Percentiles rank a stretch among this genome's conserved stretches.
phyloP scores from a whole-genome alignment of 78 protist genomes.

The Cavenderia fasciculata region DNA sequence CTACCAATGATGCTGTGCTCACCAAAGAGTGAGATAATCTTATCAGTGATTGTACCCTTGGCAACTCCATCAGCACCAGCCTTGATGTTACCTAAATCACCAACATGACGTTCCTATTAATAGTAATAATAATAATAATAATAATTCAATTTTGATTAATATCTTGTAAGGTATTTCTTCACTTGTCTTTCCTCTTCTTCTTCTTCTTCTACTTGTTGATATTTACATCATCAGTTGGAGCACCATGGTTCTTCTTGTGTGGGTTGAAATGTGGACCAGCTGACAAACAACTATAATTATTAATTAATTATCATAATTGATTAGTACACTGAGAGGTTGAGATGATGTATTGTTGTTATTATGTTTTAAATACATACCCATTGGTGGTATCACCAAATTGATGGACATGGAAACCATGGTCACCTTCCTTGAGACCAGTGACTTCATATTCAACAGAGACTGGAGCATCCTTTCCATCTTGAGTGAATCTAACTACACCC shows the following conservation, averaged over 20 bases:
- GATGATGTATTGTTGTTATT: not conserved
- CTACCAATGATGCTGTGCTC: constrained; percentile 84
- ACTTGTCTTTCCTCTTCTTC: too few relatives aligned
- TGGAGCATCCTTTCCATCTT: constrained; percentile 17
- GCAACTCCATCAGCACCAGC: constrained; percentile 36
- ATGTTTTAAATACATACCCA: not conserved
- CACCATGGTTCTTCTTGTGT: constrained; percentile 83
- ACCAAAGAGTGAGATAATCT: constrained; percentile 80
- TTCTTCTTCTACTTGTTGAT: too few relatives aligned
- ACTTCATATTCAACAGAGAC: constrained; percentile 41
- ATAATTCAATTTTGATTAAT: too few relatives aligned
- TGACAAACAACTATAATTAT: constrained; percentile 75
- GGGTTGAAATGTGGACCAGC: constrained; percentile 93
- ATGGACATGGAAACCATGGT: constrained; percentile 89
- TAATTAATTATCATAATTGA: not conserved
- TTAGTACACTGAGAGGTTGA: not conserved
- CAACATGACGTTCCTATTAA: constrained; percentile 76
- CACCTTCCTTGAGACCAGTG: constrained; percentile 11
- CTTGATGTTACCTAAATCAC: constrained; percentile 89
- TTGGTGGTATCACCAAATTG: constrained; percentile 82
- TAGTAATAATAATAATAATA: too few relatives aligned
- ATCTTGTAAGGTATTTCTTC: too few relatives aligned
- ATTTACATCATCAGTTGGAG: constrained; percentile 68
- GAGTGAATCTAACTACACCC: constrained; percentile 62
- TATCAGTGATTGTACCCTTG: constrained; percentile 59